Base-by-base conservation (phyloP, 257 asterid species). In the Ilex aquifolium region DNA sequence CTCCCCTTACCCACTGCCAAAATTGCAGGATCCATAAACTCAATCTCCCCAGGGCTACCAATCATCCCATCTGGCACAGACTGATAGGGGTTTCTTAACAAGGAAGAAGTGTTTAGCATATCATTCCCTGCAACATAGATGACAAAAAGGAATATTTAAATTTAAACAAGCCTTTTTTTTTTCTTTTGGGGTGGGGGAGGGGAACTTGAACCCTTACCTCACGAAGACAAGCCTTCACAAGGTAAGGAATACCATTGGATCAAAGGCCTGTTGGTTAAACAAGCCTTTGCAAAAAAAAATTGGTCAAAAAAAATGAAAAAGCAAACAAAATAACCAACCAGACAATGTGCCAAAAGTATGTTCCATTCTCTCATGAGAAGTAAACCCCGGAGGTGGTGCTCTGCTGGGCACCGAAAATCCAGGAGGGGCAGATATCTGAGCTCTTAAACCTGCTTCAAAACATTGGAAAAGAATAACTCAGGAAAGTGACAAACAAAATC, bases 1-100 rank as follows among this genome's bases (percentile, higher is more conserved):
- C 85, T 85, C 72, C 90, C 96, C 70, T 81, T 90, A 69, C 96
- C 97, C 73, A 93, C 99, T 59, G 97, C 97, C 83, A 93, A 82
- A 61, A 93, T 93, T 61, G 99, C 99, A 61, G 99, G 99, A 77
- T 93, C 99, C 75, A 84, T 80, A 70, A 93, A 90, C 77, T 90
- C 99, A 72, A 90, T 69, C 65, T 90, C 96, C 32, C 82, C 88
- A 53, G 79, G 76, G 62, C 75, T 77, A 60, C 65, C 77, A 59
- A 80, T 64, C 70, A 76, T 74, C 59, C 78, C 80, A 63, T 68
- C 65, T 46, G 79, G 72, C 48, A 91, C 77, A 42, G 74, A 64
- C 73, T 84, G 94, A 77, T 79, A 81, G 69, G 83, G 91, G 72
- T 85, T 82, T 65, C 87, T 82, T 59, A 71, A 63, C 58, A 82